Evolutionary conservation across 1,139 yeast genomes (phyloP).

Genomic region (Diutina rugosa): DNA sequence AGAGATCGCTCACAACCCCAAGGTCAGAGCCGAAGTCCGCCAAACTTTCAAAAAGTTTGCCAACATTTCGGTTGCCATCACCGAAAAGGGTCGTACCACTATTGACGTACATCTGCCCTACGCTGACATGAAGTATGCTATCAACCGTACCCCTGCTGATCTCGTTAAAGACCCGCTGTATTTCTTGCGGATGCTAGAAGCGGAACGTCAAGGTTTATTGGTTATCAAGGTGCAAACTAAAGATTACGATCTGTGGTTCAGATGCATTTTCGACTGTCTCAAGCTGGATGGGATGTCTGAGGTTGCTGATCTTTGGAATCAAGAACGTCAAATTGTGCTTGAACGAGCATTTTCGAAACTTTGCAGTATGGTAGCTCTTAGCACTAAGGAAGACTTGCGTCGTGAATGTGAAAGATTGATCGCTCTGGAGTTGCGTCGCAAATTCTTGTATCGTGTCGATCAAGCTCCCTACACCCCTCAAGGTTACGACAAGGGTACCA

Average conservation of each 20-base stretch:
- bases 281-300: slow-evolving; percentile 80
- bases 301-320: slow-evolving; percentile 72
- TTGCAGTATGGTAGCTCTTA: slow-evolving; percentile 54
- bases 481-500: slow-evolving; percentile 65
- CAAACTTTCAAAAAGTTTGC: slow-evolving; percentile 56
- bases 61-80: slow-evolving; percentile 58
- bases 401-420: slow-evolving; percentile 65
- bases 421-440: slow-evolving; percentile 55
- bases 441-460: slow-evolving; percentile 60
- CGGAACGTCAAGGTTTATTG: slow-evolving; percentile 56
- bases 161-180: slow-evolving; percentile 66
- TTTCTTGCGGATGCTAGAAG: slow-evolving; percentile 81
- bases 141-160: slow-evolving; percentile 65
- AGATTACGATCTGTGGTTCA: slow-evolving; percentile 31
- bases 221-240: slow-evolving; percentile 33
- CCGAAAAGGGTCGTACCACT: slow-evolving; percentile 77
- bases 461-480: slow-evolving; percentile 90
- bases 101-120: slow-evolving; percentile 75
- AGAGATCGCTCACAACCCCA: slow-evolving; percentile 73
- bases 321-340: slow-evolving; percentile 55
- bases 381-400: slow-evolving; percentile 74
- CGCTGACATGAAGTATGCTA: slow-evolving; percentile 85
- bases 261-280: slow-evolving; percentile 41
- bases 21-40: slow-evolving; percentile 66
- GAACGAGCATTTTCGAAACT: slow-evolving; percentile 57